Evolutionary conservation across 164 flowering plant species (phyloP), one percentile per base, ranked within the genome.

Genomic region (Magnolia officinalis): DNA sequence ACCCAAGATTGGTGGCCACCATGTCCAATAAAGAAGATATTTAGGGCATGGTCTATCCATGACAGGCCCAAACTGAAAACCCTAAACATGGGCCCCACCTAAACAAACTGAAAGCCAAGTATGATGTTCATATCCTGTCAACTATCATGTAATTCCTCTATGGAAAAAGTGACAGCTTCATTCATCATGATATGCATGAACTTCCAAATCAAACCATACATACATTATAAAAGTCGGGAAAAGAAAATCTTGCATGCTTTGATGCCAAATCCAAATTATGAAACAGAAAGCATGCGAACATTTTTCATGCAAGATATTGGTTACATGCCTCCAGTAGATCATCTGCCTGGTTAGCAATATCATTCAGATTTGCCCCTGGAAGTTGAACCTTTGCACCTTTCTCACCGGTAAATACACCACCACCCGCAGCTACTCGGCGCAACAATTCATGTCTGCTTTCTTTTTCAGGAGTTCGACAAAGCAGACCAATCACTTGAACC

Each of bases 311-410:
- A 67, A 73, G 26, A 72, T 64, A 37, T 26, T 20, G 16, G 18
- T 63, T 70, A 66, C 10, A 52, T 80, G 93, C 99, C 97, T 96
- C 99, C 4, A 93, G 81, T 74, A 96, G 75, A 79, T 96, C 99
- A 91, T 96, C 99, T 69, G 99, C 99, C 85, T 92, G 99, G 85
- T 93, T 92, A 26, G 98, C 95, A 79, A 96, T 92, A 67, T 95
- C 98, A 83, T 92, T 90, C n/a, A 96, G 82, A 82, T 96, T 96
- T 77, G 98, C 95, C 65, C 91, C 93, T n/a, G 99, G 98, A 85
- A 96, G 89, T 72, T 93, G 99, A 87, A 96, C 88, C 83, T 92
- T 89, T 67, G 90, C 82, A 72, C 89, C 91, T 71, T 90, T 85
- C 75, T 88, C 85, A 77, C 87, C 71, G 82, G 88, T 69, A 77